Conservation (phyloP, 164 flowering plant genomes). For the Vitis vinifera region DNA sequence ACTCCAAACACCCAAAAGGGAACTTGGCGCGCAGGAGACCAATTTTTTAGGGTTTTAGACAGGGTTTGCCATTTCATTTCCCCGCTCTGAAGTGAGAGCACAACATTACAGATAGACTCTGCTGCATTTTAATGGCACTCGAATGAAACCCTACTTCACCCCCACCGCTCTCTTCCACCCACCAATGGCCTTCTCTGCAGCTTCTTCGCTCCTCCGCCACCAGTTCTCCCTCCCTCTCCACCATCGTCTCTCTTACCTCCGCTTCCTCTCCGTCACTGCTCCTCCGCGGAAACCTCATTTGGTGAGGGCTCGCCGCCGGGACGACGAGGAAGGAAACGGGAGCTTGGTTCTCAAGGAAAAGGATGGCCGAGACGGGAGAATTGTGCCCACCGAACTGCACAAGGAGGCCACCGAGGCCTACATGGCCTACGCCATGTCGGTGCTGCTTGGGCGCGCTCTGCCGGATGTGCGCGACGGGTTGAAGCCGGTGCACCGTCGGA, state of each 20-base stretch:
- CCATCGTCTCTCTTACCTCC: constrained; percentile 28
- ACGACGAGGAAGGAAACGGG: constrained; percentile 40
- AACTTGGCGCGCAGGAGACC: too few relatives aligned
- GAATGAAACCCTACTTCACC: too few relatives aligned
- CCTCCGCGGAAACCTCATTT: constrained; percentile 12
- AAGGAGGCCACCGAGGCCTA: constrained; percentile 94
- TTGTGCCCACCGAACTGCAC: constrained; percentile 74
- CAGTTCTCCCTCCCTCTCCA: constrained; percentile 13
- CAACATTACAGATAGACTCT: too few relatives aligned
- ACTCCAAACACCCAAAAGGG: too few relatives aligned
- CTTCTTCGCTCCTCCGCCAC: constrained; percentile 7
- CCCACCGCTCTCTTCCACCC: constrained; percentile 9
- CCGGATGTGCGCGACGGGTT: constrained; percentile 96
- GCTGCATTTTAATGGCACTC: too few relatives aligned
- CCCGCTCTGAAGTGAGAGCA: too few relatives aligned
- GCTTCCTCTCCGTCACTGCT: constrained; percentile 34
- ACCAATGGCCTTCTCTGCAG: constrained; percentile 30
- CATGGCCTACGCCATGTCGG: constrained; percentile 92
- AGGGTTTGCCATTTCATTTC: too few relatives aligned
- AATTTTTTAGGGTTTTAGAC: too few relatives aligned
- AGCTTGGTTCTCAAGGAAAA: constrained; percentile 35
- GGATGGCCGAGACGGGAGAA: constrained; percentile 39
- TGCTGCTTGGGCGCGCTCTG: constrained; percentile 86
- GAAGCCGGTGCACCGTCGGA: constrained; percentile 94
- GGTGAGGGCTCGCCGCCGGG: constrained; percentile 35